Base-by-base conservation (phyloP, 2,329 filamentous ascomycete genomes). In the Pseudocercospora fuligena region DNA sequence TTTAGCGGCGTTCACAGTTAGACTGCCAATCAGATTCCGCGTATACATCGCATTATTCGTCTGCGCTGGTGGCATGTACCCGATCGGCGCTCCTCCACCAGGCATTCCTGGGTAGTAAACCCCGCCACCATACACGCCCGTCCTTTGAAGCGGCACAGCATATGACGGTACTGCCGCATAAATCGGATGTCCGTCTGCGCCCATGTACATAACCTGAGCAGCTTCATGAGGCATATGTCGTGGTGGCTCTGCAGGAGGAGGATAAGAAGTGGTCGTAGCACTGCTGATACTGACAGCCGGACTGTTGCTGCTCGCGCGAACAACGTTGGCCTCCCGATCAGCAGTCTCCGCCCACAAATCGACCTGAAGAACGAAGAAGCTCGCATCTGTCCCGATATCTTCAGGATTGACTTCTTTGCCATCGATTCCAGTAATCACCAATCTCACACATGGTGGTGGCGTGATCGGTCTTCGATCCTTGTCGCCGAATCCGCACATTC, bases 401-500 rank as follows among this genome's bases (percentile, higher is more conserved):
- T 89, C 70, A n/a, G 90, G 90, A 78, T 95, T 91, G 51, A 97
- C 87, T 77, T 97, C 93, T 75, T 92, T 89, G 23, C 91, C 90
- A 0, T 92, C 94, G 49, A 86, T 82, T 78, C 97, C 92, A 68
- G 86, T 88, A 60, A 98, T 90, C 46, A 95, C 85, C 12, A 98
- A 86, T 70, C 91, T 88, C 61, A 98, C 91, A 79, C 94, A 97
- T 2, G 95, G 94, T 23, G 95, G 95, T 14, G 95, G 94, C 29
- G 95, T 98, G 73, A 99, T 97, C 27, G 95, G 95, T 70, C 95
- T 88, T 71, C 95, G 92, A 79, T 99, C 95, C 92, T 98, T 99
- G 83, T 99, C 95, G 69, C 95, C 95, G 82, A 98, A 99, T 7
- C 95, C 95, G 82, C 95, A 99, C 95, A 98, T 98, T 68, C 95